Percentiles rank a stretch among this genome's conserved stretches.
Conservation (phyloP, 345 rosid species). For the Trapa incisa region DNA sequence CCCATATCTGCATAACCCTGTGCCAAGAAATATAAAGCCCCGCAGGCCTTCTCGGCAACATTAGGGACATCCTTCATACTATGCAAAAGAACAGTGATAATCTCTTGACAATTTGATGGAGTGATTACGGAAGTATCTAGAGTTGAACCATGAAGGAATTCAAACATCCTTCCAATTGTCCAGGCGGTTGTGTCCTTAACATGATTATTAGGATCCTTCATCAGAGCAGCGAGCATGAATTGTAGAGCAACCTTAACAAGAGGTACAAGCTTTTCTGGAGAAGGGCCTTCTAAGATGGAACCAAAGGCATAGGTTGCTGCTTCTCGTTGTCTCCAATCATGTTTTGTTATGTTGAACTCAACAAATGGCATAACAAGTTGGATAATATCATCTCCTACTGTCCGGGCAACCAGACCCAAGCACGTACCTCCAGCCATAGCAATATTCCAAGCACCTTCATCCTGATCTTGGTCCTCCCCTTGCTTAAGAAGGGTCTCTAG, state of each 20-base stretch:
- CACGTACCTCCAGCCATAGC: constrained; percentile 45
- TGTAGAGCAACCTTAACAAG: constrained; percentile 34
- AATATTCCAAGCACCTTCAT: constrained; percentile 38
- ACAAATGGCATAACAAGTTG: constrained; percentile 38
- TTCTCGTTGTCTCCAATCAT: constrained; percentile 39
- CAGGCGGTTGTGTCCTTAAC: constrained; percentile 43
- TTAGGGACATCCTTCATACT: constrained; percentile 40
- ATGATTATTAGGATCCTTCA: constrained; percentile 33
- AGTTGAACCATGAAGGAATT: constrained; percentile 38
- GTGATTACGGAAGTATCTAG: constrained; percentile 29
- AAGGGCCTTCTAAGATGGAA: constrained; percentile 38
- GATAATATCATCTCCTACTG: constrained; percentile 37
- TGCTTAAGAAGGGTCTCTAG: constrained; percentile 35
- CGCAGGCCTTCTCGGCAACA: constrained; percentile 43
- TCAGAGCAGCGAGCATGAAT: constrained; percentile 34
- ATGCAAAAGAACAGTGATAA: constrained; percentile 31
- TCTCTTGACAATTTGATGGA: constrained; percentile 17
- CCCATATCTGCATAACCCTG: constrained; percentile 35
- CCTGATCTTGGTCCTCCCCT: constrained; percentile 42
- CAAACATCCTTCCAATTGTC: constrained; percentile 41
- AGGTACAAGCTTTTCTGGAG: constrained; percentile 30
- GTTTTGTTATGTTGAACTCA: constrained; percentile 34
- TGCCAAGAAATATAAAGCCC: constrained; percentile 39
- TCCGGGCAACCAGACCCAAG: constrained; percentile 38
- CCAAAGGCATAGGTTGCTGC: constrained; percentile 44